Evolutionary conservation across 2,329 filamentous ascomycete species (phyloP).

Genomic region (Colletotrichum siamense): DNA sequence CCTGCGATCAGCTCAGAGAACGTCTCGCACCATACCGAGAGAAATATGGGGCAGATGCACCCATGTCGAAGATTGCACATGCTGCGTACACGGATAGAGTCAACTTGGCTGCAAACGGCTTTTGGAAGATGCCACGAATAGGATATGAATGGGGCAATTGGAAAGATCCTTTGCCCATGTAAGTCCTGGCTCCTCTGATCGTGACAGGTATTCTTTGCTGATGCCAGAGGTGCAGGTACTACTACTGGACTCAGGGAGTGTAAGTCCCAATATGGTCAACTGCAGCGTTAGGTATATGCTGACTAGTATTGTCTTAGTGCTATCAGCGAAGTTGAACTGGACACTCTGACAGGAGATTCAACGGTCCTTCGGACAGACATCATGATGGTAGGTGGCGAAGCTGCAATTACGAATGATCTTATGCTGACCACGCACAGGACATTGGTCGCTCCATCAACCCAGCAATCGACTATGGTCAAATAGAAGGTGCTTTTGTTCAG

Average conservation of each 20-base stretch:
- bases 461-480: neutral
- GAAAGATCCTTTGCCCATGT: neutral
- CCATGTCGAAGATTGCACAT: neutral
- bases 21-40: neutral
- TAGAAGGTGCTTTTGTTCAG: neutral
- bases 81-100: neutral
- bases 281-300: neutral
- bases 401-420: neutral
- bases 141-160: neutral
- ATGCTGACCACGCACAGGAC: neutral
- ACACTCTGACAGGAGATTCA: neutral
- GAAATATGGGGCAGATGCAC: neutral
- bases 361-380: neutral
- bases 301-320: neutral
- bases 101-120: neutral
- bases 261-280: neutral
- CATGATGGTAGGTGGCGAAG: neutral
- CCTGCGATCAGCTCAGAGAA: neutral
- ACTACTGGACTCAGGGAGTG: neutral
- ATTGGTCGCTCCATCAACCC: neutral
- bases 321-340: neutral
- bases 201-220: neutral
- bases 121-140: neutral
- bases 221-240: neutral
- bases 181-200: neutral